These are phyloP conservation scores for Syncephalastrum monosporum DNA, from an alignment of 371 early-diverging fungal species.

Conservation along the genomic window DNA sequence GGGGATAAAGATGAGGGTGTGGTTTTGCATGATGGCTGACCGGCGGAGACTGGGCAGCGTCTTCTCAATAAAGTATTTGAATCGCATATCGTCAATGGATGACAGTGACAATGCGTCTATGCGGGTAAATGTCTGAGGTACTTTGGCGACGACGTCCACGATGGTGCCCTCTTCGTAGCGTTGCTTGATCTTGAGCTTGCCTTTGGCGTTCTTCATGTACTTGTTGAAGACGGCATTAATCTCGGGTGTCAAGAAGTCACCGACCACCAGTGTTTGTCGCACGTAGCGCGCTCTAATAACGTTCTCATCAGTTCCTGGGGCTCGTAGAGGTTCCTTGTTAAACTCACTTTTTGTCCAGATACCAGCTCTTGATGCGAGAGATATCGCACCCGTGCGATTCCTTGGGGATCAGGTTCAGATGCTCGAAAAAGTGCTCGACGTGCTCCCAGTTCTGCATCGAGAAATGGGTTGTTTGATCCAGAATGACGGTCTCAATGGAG, in stretches of 20 bases:
- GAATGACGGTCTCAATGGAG: conserved; percentile 85
- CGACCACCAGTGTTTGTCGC: conserved; percentile 85
- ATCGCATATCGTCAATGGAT: conserved; percentile 78
- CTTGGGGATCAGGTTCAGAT: conserved; percentile 85
- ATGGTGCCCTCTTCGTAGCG: conserved; percentile 66
- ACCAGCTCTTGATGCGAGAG: conserved; percentile 86
- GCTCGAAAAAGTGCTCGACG: conserved; percentile 76
- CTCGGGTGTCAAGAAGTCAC: conserved; percentile 84
- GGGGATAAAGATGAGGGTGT: conserved; percentile 89
- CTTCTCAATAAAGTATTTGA: conserved; percentile 82
- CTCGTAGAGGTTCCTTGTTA: neutral
- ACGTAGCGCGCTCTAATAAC: conserved; percentile 70
- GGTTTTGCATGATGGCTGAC: conserved; percentile 62
- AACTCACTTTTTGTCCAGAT: conserved; percentile 73
- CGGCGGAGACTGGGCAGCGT: conserved; percentile 60
- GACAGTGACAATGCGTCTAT: conserved; percentile 58
- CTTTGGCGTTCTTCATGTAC: conserved; percentile 72
- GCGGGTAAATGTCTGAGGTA: conserved; percentile 81
- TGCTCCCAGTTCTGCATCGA: conserved; percentile 99
- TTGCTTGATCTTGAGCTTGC: conserved; percentile 72
- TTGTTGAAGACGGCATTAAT: conserved; percentile 82
- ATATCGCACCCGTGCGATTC: conserved; percentile 92
- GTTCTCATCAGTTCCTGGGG: neutral
- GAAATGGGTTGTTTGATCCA: conserved; percentile 85
- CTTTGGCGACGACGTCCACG: conserved; percentile 72